Base-by-base conservation (phyloP, 2,329 filamentous ascomycete species). In the Fonsecaea pugnacius region DNA sequence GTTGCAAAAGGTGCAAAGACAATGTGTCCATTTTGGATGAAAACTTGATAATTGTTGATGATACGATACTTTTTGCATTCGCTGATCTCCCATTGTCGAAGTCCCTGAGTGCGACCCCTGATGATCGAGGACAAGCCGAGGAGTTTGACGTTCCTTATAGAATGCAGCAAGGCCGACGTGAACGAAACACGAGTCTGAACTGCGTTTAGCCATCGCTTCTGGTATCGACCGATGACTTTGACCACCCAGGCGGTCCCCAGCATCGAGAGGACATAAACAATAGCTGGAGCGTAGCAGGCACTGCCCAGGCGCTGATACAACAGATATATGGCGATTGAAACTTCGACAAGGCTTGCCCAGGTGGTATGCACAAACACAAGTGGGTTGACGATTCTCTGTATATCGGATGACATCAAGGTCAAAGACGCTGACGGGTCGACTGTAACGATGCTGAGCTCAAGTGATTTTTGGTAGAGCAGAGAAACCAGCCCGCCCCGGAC, bases 71-170 rank as follows among this genome's bases (percentile, higher is more conserved):
- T 72, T 55, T 75, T 77, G 3, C 78, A 80, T 33, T 79, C 76
- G 2, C 73, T 70, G 32, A 82, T 57, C 60, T 82, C 80, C 18
- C 75, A 72, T 14, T 76, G 65, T 6, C 80, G 75, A 10, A 82
- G 68, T 3, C 70, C 72, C 56, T 80, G 76, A 2, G 82, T 72
- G 10, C 72, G 74, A 7, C 71, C 73, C 62, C 76, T 74, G 10
- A 82, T 67, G 3, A 76, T 76, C 12, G 78, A 72, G 36, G 77
- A 79, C 8, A 85, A 69, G 0, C 82, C 83, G 0, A 80, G 75
- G 60, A 84, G 78, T 67, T 84, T 85, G 61, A 84, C 76, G 18
- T 78, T 79, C 67, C 83, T 84, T 74, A 85, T 83, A 18, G 78
- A 79, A 3, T 76, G 77, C 0, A 85, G 73, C 67, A 83, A 79